phyloP scores from a whole-genome alignment of 371 early-diverging fungal species.

The Mortierella sp. region DNA sequence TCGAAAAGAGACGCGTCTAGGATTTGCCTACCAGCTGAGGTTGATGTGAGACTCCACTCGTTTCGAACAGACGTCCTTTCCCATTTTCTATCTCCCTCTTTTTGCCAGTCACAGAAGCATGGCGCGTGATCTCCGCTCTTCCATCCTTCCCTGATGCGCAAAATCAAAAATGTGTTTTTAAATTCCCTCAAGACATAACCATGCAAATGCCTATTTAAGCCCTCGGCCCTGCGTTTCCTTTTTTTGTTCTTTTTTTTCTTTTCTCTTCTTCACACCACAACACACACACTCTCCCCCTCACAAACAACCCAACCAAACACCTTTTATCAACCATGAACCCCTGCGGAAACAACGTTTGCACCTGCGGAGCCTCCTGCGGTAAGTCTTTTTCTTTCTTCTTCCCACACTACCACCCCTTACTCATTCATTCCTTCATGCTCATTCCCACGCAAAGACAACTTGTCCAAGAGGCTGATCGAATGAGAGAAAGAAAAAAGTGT shows the following conservation, averaged over 20 bases:
- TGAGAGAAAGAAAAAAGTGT: not conserved
- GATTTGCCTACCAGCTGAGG: no score
- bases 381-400: constrained; percentile 8
- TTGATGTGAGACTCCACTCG: no score
- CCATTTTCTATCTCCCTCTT: no score
- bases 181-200: not conserved
- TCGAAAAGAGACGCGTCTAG: no score
- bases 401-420: not conserved
- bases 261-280: constrained; percentile 2
- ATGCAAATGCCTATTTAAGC: not conserved
- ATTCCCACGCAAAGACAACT: not conserved
- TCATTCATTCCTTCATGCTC: not conserved
- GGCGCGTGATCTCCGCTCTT: not conserved
- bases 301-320: not conserved
- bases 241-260: not conserved
- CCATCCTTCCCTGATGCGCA: not conserved
- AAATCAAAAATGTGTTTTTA: not conserved
- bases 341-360: constrained; percentile 56
- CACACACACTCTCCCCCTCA: not conserved
- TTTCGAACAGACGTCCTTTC: no score
- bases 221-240: no score
- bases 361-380: constrained; percentile 52
- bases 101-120: not conserved
- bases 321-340: constrained; percentile 37
- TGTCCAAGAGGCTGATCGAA: not conserved